Evolutionary conservation across 305 asterid genomes (phyloP).

Genomic region (Fraxinus baroniana): DNA sequence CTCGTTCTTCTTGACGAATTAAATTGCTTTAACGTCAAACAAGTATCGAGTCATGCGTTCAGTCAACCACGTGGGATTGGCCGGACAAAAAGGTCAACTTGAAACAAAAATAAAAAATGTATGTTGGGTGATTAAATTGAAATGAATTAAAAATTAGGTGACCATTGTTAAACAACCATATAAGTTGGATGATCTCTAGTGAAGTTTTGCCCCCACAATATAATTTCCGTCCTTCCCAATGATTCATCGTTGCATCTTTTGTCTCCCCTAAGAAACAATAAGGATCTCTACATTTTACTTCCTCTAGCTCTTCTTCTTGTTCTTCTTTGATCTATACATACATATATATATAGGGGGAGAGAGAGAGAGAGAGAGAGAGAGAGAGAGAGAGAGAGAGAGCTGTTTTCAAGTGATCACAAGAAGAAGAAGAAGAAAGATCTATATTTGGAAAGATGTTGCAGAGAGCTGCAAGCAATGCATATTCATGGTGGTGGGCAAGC

Average conservation of each 20-base stretch:
- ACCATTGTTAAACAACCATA: background rate
- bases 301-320: conserved; percentile 28
- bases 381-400: background rate
- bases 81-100: background rate
- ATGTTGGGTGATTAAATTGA: background rate
- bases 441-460: conserved; percentile 60
- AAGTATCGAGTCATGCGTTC: background rate
- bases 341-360: background rate
- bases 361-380: background rate
- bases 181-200: background rate
- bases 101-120: background rate
- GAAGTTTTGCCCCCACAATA: background rate
- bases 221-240: background rate
- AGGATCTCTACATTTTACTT: background rate
- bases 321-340: background rate
- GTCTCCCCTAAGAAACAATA: background rate
- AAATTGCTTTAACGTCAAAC: background rate
- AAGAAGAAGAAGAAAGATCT: background rate
- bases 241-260: conserved; percentile 10
- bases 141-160: background rate
- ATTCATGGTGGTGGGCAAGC: conserved; percentile 99
- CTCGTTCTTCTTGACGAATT: background rate
- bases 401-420: background rate
- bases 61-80: background rate
- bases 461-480: conserved; percentile 93